These are phyloP conservation scores for Aureococcus anophagefferens DNA, from an alignment of 108 stramenopile species.

Conservation along the genomic window DNA sequence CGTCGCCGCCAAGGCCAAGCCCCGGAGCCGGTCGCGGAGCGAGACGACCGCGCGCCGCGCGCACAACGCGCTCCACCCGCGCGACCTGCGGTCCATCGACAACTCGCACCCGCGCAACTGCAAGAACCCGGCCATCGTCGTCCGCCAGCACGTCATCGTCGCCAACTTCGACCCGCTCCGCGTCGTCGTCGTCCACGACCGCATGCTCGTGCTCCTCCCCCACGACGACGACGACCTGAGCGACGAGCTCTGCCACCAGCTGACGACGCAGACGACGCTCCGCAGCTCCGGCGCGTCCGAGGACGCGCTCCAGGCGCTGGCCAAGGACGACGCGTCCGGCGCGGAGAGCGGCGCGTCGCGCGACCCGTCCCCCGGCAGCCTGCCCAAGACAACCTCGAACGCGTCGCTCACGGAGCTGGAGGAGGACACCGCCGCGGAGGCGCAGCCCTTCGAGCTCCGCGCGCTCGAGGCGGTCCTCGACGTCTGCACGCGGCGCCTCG, in stretches of 20 bases:
- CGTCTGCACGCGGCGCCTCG: background rate
- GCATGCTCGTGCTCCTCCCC: background rate
- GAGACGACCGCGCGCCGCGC: background rate
- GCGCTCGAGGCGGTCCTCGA: background rate
- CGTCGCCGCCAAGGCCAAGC: background rate
- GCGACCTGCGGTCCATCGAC: background rate
- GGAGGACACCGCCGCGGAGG: no score
- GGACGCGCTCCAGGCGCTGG: no score
- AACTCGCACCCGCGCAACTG: background rate
- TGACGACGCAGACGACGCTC: no score
- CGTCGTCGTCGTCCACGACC: background rate
- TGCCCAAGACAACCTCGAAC: no score
- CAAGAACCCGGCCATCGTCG: background rate
- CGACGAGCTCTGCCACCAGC: background rate
- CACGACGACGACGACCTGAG: background rate
- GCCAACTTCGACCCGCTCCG: background rate
- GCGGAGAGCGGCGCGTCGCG: no score
- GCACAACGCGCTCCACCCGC: background rate
- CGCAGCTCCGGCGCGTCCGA: no score
- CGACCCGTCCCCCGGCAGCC: no score
- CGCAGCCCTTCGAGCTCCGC: background rate
- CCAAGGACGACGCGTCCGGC: no score
- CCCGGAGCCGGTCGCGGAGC: background rate
- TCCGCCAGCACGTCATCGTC: background rate
- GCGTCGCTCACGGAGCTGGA: background rate